Evolutionary conservation across 225 moss, liverwort and hornwort genomes (phyloP), one percentile per base, ranked within the genome.

Genomic region (Neckera pumila): DNA sequence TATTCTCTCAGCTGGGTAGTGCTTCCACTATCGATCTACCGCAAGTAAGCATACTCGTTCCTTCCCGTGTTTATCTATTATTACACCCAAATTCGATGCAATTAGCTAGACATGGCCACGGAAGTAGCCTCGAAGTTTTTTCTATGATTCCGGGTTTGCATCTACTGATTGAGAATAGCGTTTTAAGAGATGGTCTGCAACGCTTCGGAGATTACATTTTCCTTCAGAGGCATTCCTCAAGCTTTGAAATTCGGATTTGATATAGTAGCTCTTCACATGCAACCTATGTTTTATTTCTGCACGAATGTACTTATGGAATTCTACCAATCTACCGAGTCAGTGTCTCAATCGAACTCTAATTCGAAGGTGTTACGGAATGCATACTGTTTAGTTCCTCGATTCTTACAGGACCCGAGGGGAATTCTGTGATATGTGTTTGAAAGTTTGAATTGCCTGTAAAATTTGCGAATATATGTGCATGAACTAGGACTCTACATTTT

Each of bases 1-100:
- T 98, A 79, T 98, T 98, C 87, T 91, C 97, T 73, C 98, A 98
- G 95, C 95, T 98, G 63, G 98, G 98, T 80, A 97, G 96, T 89
- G 96, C 98, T 65, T 98, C 98, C 78, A 98, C 97, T 26, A 97
- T 98, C 71, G 98, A 98, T 89, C 93, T 98, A 70, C 98, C 98
- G 40, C 98, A 98, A 86, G 98, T 93, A 88, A 88, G 96, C 57
- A 21, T 63, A 19, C 45, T 59, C 58, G 28, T 28, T 79, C 58
- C 58, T 40, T 79, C 28, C 28, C 28, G 10, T 87, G 27, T 49
- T 84, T 43, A 54, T 27, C 16, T 76, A 36, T 71, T 36, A 45
- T 81, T 90, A 45, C 70, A 75, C 53, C 54, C 31, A 31, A 81
- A 76, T 85, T 76, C 45, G 21, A 61, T 54, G 74, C 64, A 20